Base-by-base conservation (phyloP, 129 eudicot genomes). In the Glebionis coronaria region DNA sequence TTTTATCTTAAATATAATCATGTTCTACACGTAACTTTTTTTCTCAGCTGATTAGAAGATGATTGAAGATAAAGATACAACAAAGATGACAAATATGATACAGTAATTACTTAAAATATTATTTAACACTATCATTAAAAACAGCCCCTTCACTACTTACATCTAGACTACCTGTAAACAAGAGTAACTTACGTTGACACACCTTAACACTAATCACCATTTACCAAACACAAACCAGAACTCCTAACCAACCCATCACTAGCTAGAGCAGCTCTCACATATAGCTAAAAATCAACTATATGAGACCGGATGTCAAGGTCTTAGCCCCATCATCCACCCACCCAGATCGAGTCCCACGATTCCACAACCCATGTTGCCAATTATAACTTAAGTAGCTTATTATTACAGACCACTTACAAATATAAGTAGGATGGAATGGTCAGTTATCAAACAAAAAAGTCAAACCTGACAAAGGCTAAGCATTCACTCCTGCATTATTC, bases 401-500 rank as follows among this genome's bases (percentile, higher is more conserved):
- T 51, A 65, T 19, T 65, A 74, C 67, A 65, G 46, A 51, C 46
- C 27, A 46, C 28, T 65, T 55, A 62, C 13, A 56, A 46, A 52
- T 73, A 56, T 65, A 66, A 74, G 61, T 12, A 31, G 20, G 19
- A 35, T 29, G 9, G 15, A 21, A 18, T 15, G 42, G 38, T 31
- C 46, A 77, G 18, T 56, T 69, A 63, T 54, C 46, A 56, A 58
- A 42, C 12, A 63, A 9, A 58, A 59, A 54, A 65, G 7, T 64
- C 76, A 56, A 80, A 82, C 91, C 83, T 75, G 76, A 73, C 28
- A 12, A 31, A 44, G 18, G 64, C 56, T 68, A 70, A 72, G 75
- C 54, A 51, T 58, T 76, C 60, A 83, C 75, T 78, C 83, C 55
- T 65, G 79, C 64, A 76, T 65, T 60, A 92, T 82, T 49, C 96